These are phyloP conservation scores for Cutaneotrichosporon cutaneum DNA, from an alignment of 1,284 basidiomycete genomes.

Conservation along the genomic window DNA sequence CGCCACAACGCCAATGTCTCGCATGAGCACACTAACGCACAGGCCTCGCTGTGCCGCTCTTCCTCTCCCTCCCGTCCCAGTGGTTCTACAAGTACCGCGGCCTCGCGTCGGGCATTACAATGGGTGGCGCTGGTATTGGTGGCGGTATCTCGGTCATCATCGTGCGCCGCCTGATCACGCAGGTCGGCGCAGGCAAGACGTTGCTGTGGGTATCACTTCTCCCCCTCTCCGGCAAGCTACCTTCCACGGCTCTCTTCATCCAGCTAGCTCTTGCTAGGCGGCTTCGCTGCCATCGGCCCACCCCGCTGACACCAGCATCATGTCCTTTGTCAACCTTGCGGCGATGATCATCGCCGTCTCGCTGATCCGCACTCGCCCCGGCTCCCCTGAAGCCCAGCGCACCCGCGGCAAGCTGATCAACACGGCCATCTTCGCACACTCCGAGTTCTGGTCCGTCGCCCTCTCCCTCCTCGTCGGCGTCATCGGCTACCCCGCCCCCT, in stretches of 20 bases:
- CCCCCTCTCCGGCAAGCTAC: neutral
- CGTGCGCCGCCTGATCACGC: conserved; percentile 30
- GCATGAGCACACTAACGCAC: neutral
- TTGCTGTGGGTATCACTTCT: conserved; percentile 30
- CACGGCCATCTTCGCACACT: conserved; percentile 9
- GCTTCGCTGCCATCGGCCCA: too few species aligned
- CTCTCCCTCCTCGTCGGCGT: conserved; percentile 31
- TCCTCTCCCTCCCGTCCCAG: conserved; percentile 44
- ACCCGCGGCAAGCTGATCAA: conserved; percentile 36
- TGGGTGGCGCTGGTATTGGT: conserved; percentile 42
- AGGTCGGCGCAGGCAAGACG: conserved; percentile 34
- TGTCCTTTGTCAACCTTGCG: conserved; percentile 36
- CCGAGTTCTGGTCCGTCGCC: conserved; percentile 29
- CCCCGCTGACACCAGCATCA: conserved; percentile 30
- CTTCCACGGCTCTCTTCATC: too few species aligned
- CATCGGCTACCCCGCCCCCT: conserved; percentile 37
- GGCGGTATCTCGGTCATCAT: conserved; percentile 33
- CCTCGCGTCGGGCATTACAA: conserved; percentile 38
- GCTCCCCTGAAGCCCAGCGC: conserved; percentile 35
- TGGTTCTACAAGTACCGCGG: conserved; percentile 45
- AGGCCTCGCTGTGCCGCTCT: conserved; percentile 39
- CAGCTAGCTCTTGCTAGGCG: too few species aligned
- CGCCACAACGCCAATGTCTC: too few species aligned
- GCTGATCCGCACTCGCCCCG: conserved; percentile 37
- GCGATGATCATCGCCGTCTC: conserved; percentile 28